phyloP scores from a whole-genome alignment of 2,329 filamentous ascomycete genomes.

The Cephalotrichum gorgonifer region DNA sequence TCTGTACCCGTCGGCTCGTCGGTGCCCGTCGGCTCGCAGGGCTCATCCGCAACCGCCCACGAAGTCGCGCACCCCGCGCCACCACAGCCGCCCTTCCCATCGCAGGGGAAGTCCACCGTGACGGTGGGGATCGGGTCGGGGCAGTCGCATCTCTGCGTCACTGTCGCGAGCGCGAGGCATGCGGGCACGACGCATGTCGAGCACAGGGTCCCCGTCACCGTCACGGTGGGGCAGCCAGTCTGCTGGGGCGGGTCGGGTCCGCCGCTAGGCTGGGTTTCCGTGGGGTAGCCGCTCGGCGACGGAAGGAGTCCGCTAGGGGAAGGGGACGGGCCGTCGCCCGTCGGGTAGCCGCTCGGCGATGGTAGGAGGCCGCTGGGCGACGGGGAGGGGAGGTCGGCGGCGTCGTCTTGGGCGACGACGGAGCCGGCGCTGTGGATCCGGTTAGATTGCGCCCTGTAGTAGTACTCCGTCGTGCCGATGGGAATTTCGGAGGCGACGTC shows the following conservation, averaged over 20 bases:
- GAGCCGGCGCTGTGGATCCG: neutral
- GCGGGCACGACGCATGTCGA: conserved; percentile 18
- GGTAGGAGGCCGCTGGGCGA: neutral
- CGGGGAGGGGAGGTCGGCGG: neutral
- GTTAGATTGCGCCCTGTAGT: neutral
- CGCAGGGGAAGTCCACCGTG: conserved; percentile 6
- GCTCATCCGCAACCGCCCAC: neutral
- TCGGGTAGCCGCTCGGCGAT: no score
- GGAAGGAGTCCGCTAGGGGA: neutral
- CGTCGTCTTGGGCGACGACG: neutral
- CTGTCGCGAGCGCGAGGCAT: conserved; percentile 20
- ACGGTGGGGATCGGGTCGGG: conserved; percentile 1
- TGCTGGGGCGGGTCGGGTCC: neutral
- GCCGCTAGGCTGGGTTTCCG: neutral
- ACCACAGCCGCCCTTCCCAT: conserved; percentile 1
- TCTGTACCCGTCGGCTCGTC: neutral
- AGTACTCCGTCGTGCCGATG: no score
- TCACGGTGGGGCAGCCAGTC: conserved; percentile 21
- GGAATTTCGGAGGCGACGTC: no score
- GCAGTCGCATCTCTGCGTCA: conserved; percentile 9
- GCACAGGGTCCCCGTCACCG: conserved; percentile 19
- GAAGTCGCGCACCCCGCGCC: conserved; percentile 1
- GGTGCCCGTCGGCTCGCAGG: neutral
- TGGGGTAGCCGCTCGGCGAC: neutral
- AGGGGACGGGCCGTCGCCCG: neutral